Evolutionary conservation across 495 filamentous ascomycete species (phyloP).

Genomic region (Aspergillus egyptiacus): DNA sequence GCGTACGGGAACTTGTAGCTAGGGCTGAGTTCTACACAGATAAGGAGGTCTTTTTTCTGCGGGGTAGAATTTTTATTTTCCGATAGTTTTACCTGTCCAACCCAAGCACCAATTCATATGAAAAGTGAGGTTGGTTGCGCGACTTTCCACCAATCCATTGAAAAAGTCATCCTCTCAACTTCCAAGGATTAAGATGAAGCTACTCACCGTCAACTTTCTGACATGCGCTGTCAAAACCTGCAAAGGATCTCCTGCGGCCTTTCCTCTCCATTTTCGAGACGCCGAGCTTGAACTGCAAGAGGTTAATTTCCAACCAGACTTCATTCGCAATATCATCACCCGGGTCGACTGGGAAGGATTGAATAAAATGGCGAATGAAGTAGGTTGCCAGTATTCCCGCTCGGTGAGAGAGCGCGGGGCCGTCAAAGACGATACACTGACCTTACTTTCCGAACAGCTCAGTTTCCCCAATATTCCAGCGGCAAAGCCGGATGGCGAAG

Average conservation of each 20-base stretch:
- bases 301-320: conserved; percentile 67
- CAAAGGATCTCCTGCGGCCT: conserved; percentile 69
- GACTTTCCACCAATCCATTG: too few species aligned
- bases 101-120: too few species aligned
- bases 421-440: conserved; percentile 7
- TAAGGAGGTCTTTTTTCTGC: too few species aligned
- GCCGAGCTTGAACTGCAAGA: conserved; percentile 82
- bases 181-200: conserved; percentile 65
- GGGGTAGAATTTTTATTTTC: too few species aligned
- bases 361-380: conserved; percentile 68
- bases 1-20: too few species aligned
- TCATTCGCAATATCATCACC: conserved; percentile 76
- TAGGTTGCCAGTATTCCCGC: conserved; percentile 28
- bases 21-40: too few species aligned
- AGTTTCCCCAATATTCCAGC: conserved; percentile 75
- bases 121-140: too few species aligned
- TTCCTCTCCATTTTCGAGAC: conserved; percentile 85
- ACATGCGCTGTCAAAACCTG: conserved; percentile 93
- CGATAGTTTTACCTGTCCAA: too few species aligned
- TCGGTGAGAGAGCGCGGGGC: too few species aligned
- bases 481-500: conserved; percentile 54
- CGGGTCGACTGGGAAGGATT: conserved; percentile 85
- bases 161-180: too few species aligned
- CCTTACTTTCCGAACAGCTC: conserved; percentile 38
- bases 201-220: conserved; percentile 94